These are phyloP conservation scores for Lipomyces oligophaga DNA, from an alignment of 805 yeast genomes.

Conservation along the genomic window DNA sequence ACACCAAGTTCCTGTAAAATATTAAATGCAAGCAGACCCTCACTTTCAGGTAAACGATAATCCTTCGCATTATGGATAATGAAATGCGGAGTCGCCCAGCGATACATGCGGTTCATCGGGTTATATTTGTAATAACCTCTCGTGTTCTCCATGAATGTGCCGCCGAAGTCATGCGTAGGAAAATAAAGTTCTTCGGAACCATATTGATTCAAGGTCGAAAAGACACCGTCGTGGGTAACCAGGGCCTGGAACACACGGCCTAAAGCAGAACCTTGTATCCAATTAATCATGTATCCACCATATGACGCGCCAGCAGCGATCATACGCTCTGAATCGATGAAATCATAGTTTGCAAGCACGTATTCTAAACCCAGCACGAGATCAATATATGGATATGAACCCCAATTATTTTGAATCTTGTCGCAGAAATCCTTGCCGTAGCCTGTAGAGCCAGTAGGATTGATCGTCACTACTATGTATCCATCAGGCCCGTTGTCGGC, in stretches of 20 bases:
- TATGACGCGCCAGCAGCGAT: slow-evolving; percentile 34
- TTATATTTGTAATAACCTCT: slow-evolving; percentile 29
- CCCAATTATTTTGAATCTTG: slow-evolving; percentile 31
- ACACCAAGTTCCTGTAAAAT: slow-evolving; percentile 29
- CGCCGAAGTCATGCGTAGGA: slow-evolving; percentile 32
- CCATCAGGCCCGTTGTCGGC: slow-evolving; percentile 30
- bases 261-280: slow-evolving; percentile 33
- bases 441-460: slow-evolving; percentile 35
- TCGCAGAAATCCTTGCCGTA: slow-evolving; percentile 33
- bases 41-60: slow-evolving; percentile 32
- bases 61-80: slow-evolving; percentile 31
- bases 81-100: slow-evolving; percentile 33
- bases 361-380: slow-evolving; percentile 30
- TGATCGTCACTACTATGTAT: slow-evolving; percentile 30
- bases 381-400: slow-evolving; percentile 33
- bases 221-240: slow-evolving; percentile 33
- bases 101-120: slow-evolving; percentile 29
- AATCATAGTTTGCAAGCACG: slow-evolving; percentile 14
- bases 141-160: slow-evolving; percentile 28
- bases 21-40: slow-evolving; percentile 32
- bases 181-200: slow-evolving; percentile 32
- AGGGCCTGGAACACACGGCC: slow-evolving; percentile 32
- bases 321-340: slow-evolving; percentile 29
- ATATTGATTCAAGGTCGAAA: slow-evolving; percentile 29
- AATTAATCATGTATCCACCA: slow-evolving; percentile 34